A percentile compares a stretch with the other conserved stretches of the same genome.
Conservation (phyloP, 78 protist genomes). For the Planoprotostelium fungivorum region DNA sequence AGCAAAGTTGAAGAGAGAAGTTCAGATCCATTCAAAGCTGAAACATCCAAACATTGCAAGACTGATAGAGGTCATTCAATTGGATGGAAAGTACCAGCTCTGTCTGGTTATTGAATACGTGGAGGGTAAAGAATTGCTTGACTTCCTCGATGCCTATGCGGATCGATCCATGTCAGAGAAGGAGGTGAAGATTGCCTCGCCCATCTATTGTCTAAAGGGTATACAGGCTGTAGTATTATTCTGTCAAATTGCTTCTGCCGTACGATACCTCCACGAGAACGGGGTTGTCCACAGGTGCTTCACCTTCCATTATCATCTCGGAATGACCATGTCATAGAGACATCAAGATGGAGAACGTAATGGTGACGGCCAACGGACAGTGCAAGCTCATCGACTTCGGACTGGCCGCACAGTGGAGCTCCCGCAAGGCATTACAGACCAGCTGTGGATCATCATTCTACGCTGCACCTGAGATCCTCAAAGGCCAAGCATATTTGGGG, state of each 20-base stretch:
- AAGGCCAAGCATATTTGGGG: conserved; percentile 66
- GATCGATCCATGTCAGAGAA: no score
- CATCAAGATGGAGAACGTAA: conserved; percentile 83
- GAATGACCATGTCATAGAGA: conserved; percentile 77
- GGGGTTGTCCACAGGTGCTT: no score
- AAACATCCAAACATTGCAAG: conserved; percentile 62
- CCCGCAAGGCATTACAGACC: conserved; percentile 68
- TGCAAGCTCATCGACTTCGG: conserved; percentile 89
- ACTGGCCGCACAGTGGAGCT: conserved; percentile 55
- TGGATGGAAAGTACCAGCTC: background rate
- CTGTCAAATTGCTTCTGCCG: conserved; percentile 44
- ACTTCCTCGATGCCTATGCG: no score
- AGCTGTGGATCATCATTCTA: conserved; percentile 88
- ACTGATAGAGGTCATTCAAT: conserved; percentile 36
- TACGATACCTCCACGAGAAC: conserved; percentile 53
- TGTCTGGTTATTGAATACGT: conserved; percentile 38
- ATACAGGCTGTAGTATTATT: no score
- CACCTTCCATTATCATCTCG: no score
- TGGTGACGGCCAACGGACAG: conserved; percentile 74
- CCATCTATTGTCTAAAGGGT: no score
- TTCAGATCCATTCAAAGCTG: background rate
- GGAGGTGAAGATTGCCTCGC: no score
- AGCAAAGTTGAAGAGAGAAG: background rate
- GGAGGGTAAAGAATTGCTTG: conserved; percentile 54
- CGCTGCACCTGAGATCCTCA: conserved; percentile 82